Evolutionary conservation across 495 filamentous ascomycete species (phyloP).

Genomic region (Corynascus novoguineensis): DNA sequence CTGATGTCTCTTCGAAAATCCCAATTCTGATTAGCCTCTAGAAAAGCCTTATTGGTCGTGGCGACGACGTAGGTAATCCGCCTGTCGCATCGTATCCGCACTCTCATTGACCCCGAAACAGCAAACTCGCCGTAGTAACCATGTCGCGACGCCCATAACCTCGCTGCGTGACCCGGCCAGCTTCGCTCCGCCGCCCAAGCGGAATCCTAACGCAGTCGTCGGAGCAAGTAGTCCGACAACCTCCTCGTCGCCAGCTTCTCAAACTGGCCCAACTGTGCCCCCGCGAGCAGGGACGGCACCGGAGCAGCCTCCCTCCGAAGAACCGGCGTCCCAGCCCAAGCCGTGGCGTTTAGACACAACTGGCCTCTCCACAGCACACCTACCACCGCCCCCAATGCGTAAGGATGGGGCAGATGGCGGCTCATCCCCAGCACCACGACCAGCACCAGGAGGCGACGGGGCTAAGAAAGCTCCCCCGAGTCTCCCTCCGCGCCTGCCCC

Average conservation of each 20-base stretch:
- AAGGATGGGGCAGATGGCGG: conserved; percentile 43
- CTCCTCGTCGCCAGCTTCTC: conserved; percentile 5
- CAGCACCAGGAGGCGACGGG: conserved; percentile 16
- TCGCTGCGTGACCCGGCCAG: conserved; percentile 74
- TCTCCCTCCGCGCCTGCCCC: conserved; percentile 60
- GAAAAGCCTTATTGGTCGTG: conserved; percentile 40
- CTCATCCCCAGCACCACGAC: conserved; percentile 18
- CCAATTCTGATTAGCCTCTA: conserved; percentile 17
- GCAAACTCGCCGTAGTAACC: conserved; percentile 28
- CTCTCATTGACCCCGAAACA: neutral
- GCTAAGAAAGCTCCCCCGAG: conserved; percentile 48
- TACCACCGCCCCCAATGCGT: conserved; percentile 67
- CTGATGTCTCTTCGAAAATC: neutral
- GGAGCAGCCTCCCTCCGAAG: conserved; percentile 27
- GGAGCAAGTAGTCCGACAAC: neutral
- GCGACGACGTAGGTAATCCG: conserved; percentile 25
- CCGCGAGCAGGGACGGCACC: conserved; percentile 31
- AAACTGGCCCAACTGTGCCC: conserved; percentile 7
- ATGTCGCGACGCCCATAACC: conserved; percentile 64
- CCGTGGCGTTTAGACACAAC: conserved; percentile 69
- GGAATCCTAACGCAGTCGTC: conserved; percentile 6
- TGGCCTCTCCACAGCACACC: conserved; percentile 58
- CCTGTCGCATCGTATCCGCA: too few species aligned
- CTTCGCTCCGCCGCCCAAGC: conserved; percentile 83
- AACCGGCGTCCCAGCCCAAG: conserved; percentile 50